These are phyloP conservation scores for Arthromyces matolae DNA, from an alignment of 768 basidiomycete genomes.

Conservation along the genomic window DNA sequence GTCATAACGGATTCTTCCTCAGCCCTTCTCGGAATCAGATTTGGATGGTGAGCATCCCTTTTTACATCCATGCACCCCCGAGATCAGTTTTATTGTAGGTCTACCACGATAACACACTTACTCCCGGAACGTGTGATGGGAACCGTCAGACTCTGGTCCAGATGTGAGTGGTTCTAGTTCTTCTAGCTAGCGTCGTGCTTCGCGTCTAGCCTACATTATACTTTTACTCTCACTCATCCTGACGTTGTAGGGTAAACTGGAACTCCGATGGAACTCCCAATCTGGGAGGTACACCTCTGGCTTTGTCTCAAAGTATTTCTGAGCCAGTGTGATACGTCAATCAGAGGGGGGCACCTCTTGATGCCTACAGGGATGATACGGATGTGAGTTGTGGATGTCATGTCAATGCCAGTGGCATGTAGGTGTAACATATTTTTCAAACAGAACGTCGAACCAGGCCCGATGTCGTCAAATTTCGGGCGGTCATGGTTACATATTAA, in stretches of 20 bases:
- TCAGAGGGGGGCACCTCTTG: no score
- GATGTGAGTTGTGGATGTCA: no score
- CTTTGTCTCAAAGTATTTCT: slow-evolving; percentile 14
- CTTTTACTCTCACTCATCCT: no score
- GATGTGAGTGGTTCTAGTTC: slow-evolving; percentile 16
- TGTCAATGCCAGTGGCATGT: no score
- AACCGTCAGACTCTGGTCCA: slow-evolving; percentile 24
- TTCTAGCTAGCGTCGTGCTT: no score
- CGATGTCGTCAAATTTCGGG: no score
- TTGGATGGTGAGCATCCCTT: slow-evolving; percentile 24
- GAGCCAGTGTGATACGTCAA: slow-evolving; percentile 18
- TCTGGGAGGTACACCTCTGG: slow-evolving; percentile 18
- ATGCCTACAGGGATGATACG: no score
- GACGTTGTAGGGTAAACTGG: slow-evolving; percentile 18
- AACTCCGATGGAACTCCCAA: slow-evolving; percentile 21
- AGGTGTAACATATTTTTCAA: no score
- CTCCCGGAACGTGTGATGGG: slow-evolving; percentile 25
- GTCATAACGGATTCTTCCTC: slow-evolving; percentile 33
- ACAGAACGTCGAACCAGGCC: no score
- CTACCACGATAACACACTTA: slow-evolving; percentile 20
- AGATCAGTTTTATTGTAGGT: slow-evolving; percentile 17
- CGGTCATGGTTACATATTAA: no score
- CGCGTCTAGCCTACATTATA: no score
- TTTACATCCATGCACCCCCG: no score
- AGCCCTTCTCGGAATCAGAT: slow-evolving; percentile 25